Evolutionary conservation across 2,329 filamentous ascomycete species (phyloP), one percentile per base, ranked within the genome.

Genomic region (Periconia digitata): DNA sequence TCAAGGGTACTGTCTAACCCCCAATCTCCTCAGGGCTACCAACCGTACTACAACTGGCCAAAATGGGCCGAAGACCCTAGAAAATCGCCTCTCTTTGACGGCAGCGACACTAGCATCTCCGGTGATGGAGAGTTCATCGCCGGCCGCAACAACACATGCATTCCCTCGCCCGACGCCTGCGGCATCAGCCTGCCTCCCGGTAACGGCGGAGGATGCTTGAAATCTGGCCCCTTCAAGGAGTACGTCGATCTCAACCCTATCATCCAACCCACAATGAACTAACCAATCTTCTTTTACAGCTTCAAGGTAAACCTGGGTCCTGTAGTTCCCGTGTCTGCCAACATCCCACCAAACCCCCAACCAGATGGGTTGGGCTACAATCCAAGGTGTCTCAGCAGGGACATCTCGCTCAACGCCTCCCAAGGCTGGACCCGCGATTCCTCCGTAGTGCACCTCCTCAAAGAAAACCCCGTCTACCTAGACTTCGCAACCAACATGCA

Each of bases 201-300:
- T n/a, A 72, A 73, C 0, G 81, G 81, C 13, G 81, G 81, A 34
- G 81, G 81, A 2, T 84, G 80, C 58, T 71, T 85, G 2, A 70
- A 62, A 13, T 72, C 67, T 0, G 80, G 80, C 0, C 80, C 80
- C 0, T 81, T 83, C 66, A 74, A 70, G 55, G 70, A 81, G 60
- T 64, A 58, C 32, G 53, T 46, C 4, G 2, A 18, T 21, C 6
- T 18, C 23, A 37, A 8, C 22, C 21, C 20, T n/a, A n/a, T 40
- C 17, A 13, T 22, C 38, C 18, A 13, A 13, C 17, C 13, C 27
- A 37, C 12, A 20, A 12, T 13, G 18, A 16, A 36, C n/a, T n/a
- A n/a, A n/a, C n/a, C 44, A 43, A 43, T 52, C 27, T 17, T 2
- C 10, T 6, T 36, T n/a, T 8, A 36, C 35, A 63, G 59, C 57